Evolutionary conservation across 768 basidiomycete genomes (phyloP).

Genomic region (Termitomyces eurrhizus): DNA sequence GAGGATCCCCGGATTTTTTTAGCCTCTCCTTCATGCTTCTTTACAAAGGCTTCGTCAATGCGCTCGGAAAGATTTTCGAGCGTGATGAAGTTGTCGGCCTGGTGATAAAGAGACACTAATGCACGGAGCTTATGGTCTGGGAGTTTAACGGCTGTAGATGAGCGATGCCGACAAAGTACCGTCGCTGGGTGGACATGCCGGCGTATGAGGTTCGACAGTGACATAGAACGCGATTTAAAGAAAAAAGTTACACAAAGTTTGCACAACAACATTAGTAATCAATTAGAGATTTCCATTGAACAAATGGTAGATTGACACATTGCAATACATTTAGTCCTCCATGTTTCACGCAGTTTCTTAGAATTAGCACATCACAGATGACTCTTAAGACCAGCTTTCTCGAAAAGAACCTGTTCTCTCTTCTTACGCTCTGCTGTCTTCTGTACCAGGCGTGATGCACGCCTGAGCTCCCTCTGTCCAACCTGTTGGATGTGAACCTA

Average conservation of each 20-base stretch:
- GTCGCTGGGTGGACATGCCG: constrained; percentile 7
- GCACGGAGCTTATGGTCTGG: constrained; percentile 63
- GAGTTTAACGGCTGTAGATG: constrained; percentile 28
- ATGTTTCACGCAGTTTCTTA: neutral
- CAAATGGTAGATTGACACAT: neutral
- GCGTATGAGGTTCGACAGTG: constrained; percentile 12
- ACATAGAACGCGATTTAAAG: constrained; percentile 8
- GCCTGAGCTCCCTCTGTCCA: constrained; percentile 82
- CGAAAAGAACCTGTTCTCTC: constrained; percentile 59
- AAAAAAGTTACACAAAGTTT: neutral
- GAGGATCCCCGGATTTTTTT: neutral
- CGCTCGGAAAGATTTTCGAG: constrained; percentile 57
- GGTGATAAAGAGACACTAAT: constrained; percentile 76
- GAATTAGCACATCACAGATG: constrained; percentile 28
- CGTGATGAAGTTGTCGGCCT: constrained; percentile 67
- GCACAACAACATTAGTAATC: neutral
- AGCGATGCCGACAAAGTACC: constrained; percentile 16
- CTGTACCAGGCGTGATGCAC: constrained; percentile 58
- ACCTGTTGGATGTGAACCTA: constrained; percentile 95
- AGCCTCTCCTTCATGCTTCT: neutral
- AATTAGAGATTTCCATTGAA: neutral
- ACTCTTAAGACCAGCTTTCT: constrained; percentile 57
- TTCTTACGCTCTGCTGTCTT: constrained; percentile 51
- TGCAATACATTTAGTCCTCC: neutral
- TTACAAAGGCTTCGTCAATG: constrained; percentile 61